A percentile compares a stretch with the other conserved stretches of the same genome.
Evolutionary conservation across 331 rosid genomes (phyloP).

Genomic region (Pyrus hybrid): DNA sequence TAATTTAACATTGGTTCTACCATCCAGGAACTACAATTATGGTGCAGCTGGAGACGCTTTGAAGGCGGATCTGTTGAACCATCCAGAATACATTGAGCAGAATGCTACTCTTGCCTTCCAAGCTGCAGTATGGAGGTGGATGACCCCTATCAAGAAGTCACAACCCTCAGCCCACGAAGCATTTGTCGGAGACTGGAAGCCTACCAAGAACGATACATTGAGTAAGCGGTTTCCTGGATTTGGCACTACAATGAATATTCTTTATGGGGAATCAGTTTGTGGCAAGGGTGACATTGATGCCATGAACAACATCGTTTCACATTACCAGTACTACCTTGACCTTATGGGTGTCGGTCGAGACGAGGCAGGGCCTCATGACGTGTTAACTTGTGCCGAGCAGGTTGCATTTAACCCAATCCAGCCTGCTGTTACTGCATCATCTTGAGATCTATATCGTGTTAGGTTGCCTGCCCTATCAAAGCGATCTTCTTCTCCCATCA

Average conservation of each 20-base stretch:
- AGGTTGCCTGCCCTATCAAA: constrained; percentile 22
- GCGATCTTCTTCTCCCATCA: background rate
- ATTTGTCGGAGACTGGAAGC: constrained; percentile 89
- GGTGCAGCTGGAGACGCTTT: constrained; percentile 69
- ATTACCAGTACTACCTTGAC: constrained; percentile 69
- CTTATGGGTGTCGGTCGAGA: constrained; percentile 71
- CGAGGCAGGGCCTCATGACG: constrained; percentile 53
- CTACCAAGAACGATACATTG: constrained; percentile 77
- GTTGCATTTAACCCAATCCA: constrained; percentile 57
- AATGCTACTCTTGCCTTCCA: constrained; percentile 92
- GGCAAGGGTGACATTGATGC: constrained; percentile 72
- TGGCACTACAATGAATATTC: constrained; percentile 88
- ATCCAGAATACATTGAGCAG: constrained; percentile 93
- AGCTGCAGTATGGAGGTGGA: constrained; percentile 91
- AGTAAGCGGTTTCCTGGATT: constrained; percentile 72
- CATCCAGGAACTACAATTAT: constrained; percentile 81
- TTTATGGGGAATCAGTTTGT: constrained; percentile 69
- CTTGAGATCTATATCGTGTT: constrained; percentile 31
- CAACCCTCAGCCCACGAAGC: constrained; percentile 86
- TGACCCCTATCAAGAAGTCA: constrained; percentile 58
- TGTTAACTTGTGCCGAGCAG: constrained; percentile 73
- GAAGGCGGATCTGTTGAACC: constrained; percentile 60
- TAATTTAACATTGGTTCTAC: constrained; percentile 5
- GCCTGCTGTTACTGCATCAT: constrained; percentile 29
- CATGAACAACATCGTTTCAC: constrained; percentile 77